Conservation (phyloP, 2,329 filamentous ascomycete genomes). For the Diplodia intermedia region DNA sequence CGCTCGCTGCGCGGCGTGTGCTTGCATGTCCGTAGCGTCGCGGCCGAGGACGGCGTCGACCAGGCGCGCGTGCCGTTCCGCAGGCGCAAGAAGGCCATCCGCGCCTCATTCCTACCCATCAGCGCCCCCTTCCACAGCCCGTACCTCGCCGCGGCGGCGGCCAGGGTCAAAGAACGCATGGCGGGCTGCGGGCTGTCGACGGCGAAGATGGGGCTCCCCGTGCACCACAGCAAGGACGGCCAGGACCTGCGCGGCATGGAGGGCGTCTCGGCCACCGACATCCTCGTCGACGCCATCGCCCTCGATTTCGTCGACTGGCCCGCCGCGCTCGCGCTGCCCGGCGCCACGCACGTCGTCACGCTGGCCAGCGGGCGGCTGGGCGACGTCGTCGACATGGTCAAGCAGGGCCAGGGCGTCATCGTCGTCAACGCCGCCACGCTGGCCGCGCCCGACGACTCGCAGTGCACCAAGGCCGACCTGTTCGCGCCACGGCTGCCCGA, state of each 20-base stretch:
- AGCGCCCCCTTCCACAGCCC: slow-evolving; percentile 51
- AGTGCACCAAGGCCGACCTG: background rate
- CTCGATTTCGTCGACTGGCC: background rate
- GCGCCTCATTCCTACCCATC: slow-evolving; percentile 49
- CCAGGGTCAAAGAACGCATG: background rate
- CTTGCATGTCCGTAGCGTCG: background rate
- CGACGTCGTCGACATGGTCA: background rate
- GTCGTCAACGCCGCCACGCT: background rate
- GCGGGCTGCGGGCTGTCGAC: background rate
- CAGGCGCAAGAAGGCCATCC: slow-evolving; percentile 41
- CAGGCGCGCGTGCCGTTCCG: slow-evolving; percentile 40
- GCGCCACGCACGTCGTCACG: background rate
- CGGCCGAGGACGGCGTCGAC: slow-evolving; percentile 34
- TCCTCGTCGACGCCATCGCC: background rate
- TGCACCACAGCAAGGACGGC: background rate
- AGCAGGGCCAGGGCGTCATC: background rate
- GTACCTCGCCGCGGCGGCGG: slow-evolving; percentile 39
- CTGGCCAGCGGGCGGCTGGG: background rate
- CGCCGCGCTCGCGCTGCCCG: background rate
- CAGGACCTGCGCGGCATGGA: no score
- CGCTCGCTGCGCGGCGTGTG: slow-evolving; percentile 38
- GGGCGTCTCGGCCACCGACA: no score
- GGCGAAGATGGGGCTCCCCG: background rate
- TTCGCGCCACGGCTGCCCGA: background rate
- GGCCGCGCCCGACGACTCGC: background rate